Base-by-base conservation (phyloP, 2,329 filamentous ascomycete genomes). In the Dothistroma septosporum region DNA sequence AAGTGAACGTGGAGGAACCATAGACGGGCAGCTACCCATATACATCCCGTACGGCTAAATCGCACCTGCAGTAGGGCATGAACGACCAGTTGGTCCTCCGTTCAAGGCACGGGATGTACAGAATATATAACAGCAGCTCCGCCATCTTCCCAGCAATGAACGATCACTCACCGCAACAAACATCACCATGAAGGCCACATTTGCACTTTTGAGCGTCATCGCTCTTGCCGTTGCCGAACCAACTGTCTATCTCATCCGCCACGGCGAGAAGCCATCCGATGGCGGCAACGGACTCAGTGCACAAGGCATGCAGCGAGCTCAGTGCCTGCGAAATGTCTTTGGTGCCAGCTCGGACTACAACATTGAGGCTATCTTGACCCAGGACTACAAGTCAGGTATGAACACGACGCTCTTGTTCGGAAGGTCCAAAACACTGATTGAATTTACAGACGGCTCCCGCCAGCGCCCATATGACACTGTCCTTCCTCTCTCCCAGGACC, bases 191-290 rank as follows among this genome's bases (percentile, higher is more conserved):
- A 68, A 69, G 58, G 61, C 59, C 22, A 44, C 58, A 2, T 24
- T 67, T 32, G 47, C 61, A 11, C 19, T 65, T 19, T 52, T 65
- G 24, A 52, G 32, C 35, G 28, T 69, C 10, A 11, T 65, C 41
- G 46, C 63, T 14, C 41, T 69, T 21, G 67, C 60, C 5, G 47
- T 65, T 2, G 69, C 66, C 14, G 56, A 71, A 16, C 79, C 83
- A 1, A 86, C 80, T 0, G 81, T 87, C 33, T 87, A 85, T 69
- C 74, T 87, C 9, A 87, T 87, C 69, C 82, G 85, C 19, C 85
- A 87, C 64, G 85, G 85, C 61, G 85, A 87, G 72, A 87, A 87
- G 72, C 84, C 85, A 2, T 59, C 68, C 1, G 28, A 32, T n/a
- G 77, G 78, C 16, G 75, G 76, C 35, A 73, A 79, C 59, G 84